Base-by-base conservation (phyloP, 208 protist genomes). In the Leishmania major region DNA sequence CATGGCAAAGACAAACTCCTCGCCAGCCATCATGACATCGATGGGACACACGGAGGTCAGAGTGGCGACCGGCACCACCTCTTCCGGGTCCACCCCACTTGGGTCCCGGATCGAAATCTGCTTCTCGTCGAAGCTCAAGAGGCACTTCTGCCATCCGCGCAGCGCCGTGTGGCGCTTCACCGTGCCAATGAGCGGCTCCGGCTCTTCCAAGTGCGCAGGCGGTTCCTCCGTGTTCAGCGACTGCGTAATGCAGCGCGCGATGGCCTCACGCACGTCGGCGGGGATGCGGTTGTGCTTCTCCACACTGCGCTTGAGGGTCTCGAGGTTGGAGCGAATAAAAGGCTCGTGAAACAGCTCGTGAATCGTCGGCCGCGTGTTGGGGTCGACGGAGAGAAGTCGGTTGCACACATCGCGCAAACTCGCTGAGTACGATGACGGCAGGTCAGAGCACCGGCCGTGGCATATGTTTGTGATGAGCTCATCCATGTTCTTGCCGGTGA, bases 11-110 rank as follows among this genome's bases (percentile, higher is more conserved):
- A 97, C 92, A 55, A 90, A 97, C 75, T 90, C 81, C 75, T 97
- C 92, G 43, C 88, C 82, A 4, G 93, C 88, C 66, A 95, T 97
- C 51, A 77, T 60, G 25, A 88, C 89, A 78, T 97, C 93, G 66
- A 97, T 94, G 19, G 93, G 90, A 78, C 93, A 97, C n/a, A 97
- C 92, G 5, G 93, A 97, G 37, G 93, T 97, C 25, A 97, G 80
- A 3, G 92, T 88, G 37, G 64, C 49, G 28, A 94, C 84, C 37
- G 90, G 86, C 57, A 95, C 84, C 31, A 55, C 78, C 76, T 97
- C 93, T 10, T 90, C 87, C 31, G 80, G 51, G 49, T 94, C 90
- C 37, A 40, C 51, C 22, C 80, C 77, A 11, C 86, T 83, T 0
- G 86, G 88, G 66, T 80, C 80, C 17, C 82, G 66, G 71, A 97